phyloP scores from a whole-genome alignment of 2,329 filamentous ascomycete genomes.

The Lasiodiplodia sp. region DNA sequence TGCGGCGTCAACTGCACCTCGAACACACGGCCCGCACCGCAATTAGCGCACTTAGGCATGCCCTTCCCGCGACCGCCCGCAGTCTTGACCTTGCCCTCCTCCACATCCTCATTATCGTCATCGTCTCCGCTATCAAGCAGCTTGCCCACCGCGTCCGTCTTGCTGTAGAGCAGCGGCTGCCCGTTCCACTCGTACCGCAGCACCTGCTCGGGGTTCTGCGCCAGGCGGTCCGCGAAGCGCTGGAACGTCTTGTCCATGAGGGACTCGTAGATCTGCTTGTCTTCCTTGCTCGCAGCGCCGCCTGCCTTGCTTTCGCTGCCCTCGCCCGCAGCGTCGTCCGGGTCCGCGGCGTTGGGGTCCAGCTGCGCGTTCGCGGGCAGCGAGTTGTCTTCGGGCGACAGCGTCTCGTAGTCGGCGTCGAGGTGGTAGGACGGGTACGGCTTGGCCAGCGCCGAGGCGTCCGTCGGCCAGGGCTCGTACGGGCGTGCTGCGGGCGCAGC shows the following conservation, averaged over 20 bases:
- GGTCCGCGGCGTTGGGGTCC: conserved; percentile 44
- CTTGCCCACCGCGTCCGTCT: conserved; percentile 75
- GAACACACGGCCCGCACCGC: conserved; percentile 78
- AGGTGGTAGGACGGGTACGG: conserved; percentile 80
- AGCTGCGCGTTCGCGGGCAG: conserved; percentile 56
- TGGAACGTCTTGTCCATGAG: conserved; percentile 59
- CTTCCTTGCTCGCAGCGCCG: conserved; percentile 48
- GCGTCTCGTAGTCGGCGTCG: conserved; percentile 90
- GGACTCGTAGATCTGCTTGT: conserved; percentile 57
- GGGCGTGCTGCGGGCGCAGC: conserved; percentile 59
- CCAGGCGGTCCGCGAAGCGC: conserved; percentile 58
- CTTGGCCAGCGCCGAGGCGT: conserved; percentile 60
- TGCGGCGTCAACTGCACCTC: conserved; percentile 93
- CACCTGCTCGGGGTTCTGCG: conserved; percentile 59
- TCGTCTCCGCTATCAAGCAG: conserved; percentile 55
- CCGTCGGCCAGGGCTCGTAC: conserved; percentile 43
- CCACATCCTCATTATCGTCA: neutral
- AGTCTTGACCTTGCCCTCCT: conserved; percentile 39
- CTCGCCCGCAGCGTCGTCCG: conserved; percentile 34
- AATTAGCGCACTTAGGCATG: conserved; percentile 79
- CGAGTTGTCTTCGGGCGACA: conserved; percentile 66
- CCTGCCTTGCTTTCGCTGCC: conserved; percentile 34
- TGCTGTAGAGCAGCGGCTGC: conserved; percentile 75
- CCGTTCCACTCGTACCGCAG: conserved; percentile 59
- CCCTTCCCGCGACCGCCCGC: conserved; percentile 40